Evolutionary conservation across 1,284 basidiomycete species (phyloP), one percentile per base, ranked within the genome.

Genomic region (Pseudozyma thailandica): DNA sequence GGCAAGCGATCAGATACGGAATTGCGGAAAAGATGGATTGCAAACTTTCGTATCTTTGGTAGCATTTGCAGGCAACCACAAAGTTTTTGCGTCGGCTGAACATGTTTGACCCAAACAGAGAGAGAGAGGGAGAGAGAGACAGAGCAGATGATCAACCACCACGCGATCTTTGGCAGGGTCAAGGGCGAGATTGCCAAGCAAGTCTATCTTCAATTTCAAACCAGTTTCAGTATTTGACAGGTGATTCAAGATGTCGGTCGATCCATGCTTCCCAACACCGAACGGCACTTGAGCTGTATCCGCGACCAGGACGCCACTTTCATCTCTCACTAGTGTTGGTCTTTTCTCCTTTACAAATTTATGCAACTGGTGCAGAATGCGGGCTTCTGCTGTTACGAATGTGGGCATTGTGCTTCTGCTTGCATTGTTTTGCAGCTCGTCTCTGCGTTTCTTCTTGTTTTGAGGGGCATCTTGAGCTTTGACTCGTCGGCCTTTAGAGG

Each of bases 41-140:
- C 30, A 45, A 39, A 52, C 50, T 52, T 52, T 18, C n/a, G 12
- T 52, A 45, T 45, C 50, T 56, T 28, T 56, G 28, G n/a, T n/a
- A 27, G 28, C n/a, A 41, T 15, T 9, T 38, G 35, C 13, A 16
- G 20, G 38, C 33, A 44, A 51, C 47, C 20, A 46, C 42, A 46
- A 48, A 10, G 20, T 30, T 35, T 31, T 37, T 55, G 59, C 51
- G 53, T 63, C 60, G 49, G 39, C 44, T 52, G 15, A 45, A 53
- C 6, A 10, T 10, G 31, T 33, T 3, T 10, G 31, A 33, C 31
- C 3, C 12, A 31, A 31, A 33, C 12, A 33, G n/a, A 16, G 3
- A 33, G 12, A 3, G n/a, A n/a, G n/a, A n/a, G n/a, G n/a, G n/a
- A n/a, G n/a, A n/a, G n/a, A n/a, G n/a, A n/a, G n/a, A n/a, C n/a